phyloP scores from a whole-genome alignment of 1,284 basidiomycete species.

The Ganoderma lucidum region DNA sequence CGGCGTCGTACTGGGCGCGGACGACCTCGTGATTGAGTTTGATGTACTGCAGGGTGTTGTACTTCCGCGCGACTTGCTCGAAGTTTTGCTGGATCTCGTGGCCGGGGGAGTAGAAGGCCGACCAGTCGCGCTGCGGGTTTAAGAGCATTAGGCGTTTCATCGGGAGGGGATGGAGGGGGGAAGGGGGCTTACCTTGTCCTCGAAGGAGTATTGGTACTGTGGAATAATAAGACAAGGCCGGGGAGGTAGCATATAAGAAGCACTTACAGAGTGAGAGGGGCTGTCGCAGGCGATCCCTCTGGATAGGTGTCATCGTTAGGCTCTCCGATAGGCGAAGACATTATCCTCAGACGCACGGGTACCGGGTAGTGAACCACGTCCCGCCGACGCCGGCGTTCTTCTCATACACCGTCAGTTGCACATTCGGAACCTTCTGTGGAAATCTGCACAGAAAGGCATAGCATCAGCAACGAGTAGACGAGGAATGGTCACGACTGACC shows the following conservation, averaged over 20 bases:
- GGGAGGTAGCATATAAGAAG: background rate
- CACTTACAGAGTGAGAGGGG: conserved; percentile 57
- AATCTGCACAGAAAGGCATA: conserved; percentile 44
- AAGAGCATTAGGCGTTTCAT: background rate
- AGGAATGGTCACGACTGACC: conserved; percentile 32
- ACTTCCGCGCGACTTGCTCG: conserved; percentile 62
- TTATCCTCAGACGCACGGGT: conserved; percentile 33
- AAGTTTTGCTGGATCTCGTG: conserved; percentile 64
- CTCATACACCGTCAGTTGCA: conserved; percentile 64
- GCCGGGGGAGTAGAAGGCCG: conserved; percentile 63
- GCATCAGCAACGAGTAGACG: too few relatives aligned
- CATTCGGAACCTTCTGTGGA: conserved; percentile 57
- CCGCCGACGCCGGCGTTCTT: conserved; percentile 64
- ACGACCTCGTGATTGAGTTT: conserved; percentile 61
- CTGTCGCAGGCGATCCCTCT: conserved; percentile 63
- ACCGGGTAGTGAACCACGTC: conserved; percentile 55
- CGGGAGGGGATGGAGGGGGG: too few relatives aligned
- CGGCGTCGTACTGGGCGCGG: conserved; percentile 57
- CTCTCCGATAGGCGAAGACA: background rate
- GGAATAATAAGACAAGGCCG: background rate
- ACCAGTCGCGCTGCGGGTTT: conserved; percentile 58
- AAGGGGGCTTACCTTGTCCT: conserved; percentile 49
- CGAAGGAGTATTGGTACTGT: conserved; percentile 68
- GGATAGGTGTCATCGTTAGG: conserved; percentile 20
- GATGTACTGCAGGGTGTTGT: conserved; percentile 59